These are phyloP conservation scores for Heliamphora exappendiculata DNA, from an alignment of 148 eudicot genomes.

Conservation along the genomic window DNA sequence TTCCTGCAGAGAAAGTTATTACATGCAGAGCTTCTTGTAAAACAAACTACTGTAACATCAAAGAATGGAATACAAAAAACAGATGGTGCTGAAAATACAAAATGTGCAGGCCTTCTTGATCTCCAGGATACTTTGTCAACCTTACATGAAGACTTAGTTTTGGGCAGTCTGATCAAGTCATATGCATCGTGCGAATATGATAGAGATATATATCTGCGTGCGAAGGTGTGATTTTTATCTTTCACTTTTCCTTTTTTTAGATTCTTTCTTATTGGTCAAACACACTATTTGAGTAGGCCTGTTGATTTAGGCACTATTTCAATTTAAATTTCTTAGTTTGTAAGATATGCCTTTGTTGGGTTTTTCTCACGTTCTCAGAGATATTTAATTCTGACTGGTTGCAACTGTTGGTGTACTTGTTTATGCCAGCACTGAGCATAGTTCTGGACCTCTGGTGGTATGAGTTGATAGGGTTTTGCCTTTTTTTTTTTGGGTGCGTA, in stretches of 20 bases:
- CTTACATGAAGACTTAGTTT: slow-evolving; percentile 45
- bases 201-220: slow-evolving; percentile 31
- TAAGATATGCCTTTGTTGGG: not conserved
- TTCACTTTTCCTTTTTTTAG: not conserved
- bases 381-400: no score
- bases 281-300: not conserved
- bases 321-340: not conserved
- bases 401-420: not conserved
- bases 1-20: slow-evolving; percentile 70
- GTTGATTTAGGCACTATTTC: slow-evolving; percentile 1
- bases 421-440: no score
- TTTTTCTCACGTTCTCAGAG: not conserved
- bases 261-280: not conserved
- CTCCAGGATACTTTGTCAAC: slow-evolving; percentile 45
- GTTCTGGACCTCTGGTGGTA: no score
- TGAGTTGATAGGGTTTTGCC: no score
- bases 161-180: slow-evolving; percentile 49
- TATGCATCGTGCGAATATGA: slow-evolving; percentile 53
- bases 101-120: slow-evolving; percentile 29
- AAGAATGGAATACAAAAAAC: slow-evolving; percentile 25
- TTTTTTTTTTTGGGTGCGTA: no score
- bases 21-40: slow-evolving; percentile 40
- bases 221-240: slow-evolving; percentile 30
- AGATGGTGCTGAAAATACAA: slow-evolving; percentile 19
- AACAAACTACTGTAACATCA: slow-evolving; percentile 27